Evolutionary conservation across 2,329 filamentous ascomycete species (phyloP).

Genomic region (Chaetomium strumarium): DNA sequence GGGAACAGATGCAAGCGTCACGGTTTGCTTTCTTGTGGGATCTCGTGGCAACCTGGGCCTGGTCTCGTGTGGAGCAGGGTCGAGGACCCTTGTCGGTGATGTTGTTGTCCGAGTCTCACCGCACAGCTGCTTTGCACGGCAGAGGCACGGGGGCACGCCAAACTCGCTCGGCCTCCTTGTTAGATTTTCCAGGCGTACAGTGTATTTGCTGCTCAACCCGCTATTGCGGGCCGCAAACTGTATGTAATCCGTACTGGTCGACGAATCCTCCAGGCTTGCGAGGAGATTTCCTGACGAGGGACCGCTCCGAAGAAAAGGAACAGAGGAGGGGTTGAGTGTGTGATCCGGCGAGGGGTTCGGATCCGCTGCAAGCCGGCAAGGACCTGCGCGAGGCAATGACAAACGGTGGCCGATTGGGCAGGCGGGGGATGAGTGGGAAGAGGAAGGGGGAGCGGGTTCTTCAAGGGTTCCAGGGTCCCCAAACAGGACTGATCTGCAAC

Average conservation of each 20-base stretch:
- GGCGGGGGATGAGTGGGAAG: background rate
- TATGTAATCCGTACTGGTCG: too few relatives aligned
- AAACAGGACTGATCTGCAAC: constrained; percentile 18
- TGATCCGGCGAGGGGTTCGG: too few relatives aligned
- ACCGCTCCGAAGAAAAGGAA: too few relatives aligned
- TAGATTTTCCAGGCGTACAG: background rate
- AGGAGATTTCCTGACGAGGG: too few relatives aligned
- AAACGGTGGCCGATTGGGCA: background rate
- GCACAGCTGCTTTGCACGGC: background rate
- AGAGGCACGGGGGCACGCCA: background rate
- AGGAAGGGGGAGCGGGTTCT: constrained; percentile 9
- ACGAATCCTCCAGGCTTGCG: too few relatives aligned
- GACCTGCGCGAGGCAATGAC: background rate
- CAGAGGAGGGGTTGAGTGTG: background rate
- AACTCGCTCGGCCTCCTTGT: background rate
- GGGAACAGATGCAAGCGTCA: background rate
- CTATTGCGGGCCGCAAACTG: too few relatives aligned
- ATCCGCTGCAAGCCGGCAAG: background rate
- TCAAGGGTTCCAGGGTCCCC: constrained; percentile 5
- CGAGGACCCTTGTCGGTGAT: constrained; percentile 5
- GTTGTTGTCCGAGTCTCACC: background rate
- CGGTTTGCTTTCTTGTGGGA: constrained; percentile 1
- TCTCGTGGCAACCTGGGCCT: background rate
- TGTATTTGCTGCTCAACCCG: too few relatives aligned
- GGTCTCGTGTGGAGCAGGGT: background rate